These are phyloP conservation scores for Cordyceps farinosa DNA, from an alignment of 2,329 filamentous ascomycete species.

Conservation along the genomic window DNA sequence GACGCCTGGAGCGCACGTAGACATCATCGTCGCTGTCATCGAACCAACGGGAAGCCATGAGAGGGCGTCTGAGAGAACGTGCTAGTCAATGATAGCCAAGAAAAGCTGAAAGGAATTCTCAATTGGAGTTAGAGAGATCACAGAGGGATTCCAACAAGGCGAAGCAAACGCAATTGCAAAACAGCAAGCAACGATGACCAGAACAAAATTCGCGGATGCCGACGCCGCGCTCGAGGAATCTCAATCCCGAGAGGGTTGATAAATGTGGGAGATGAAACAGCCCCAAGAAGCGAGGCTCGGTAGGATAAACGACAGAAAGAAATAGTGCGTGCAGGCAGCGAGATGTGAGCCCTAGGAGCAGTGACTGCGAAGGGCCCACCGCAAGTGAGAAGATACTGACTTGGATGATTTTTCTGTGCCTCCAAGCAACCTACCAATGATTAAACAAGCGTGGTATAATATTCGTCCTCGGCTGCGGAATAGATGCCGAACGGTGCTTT, in stretches of 20 bases:
- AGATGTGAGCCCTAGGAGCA: background rate
- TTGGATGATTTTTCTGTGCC: too few species aligned
- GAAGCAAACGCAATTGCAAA: background rate
- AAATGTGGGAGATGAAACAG: background rate
- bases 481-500: background rate
- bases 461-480: background rate
- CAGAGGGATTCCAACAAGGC: background rate
- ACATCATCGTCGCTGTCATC: background rate
- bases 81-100: background rate
- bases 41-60: background rate
- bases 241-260: background rate
- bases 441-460: background rate
- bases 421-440: background rate
- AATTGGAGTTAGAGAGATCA: background rate
- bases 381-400: conserved; percentile 12
- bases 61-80: too few species aligned
- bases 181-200: background rate
- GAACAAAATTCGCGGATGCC: background rate
- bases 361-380: background rate
- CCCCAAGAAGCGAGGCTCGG: background rate
- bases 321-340: background rate
- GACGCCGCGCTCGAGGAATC: background rate
- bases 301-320: background rate
- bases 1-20: background rate
- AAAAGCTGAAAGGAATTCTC: background rate